Evolutionary conservation across 768 basidiomycete genomes (phyloP).

Genomic region (Naganishia vaughanmartiniae): DNA sequence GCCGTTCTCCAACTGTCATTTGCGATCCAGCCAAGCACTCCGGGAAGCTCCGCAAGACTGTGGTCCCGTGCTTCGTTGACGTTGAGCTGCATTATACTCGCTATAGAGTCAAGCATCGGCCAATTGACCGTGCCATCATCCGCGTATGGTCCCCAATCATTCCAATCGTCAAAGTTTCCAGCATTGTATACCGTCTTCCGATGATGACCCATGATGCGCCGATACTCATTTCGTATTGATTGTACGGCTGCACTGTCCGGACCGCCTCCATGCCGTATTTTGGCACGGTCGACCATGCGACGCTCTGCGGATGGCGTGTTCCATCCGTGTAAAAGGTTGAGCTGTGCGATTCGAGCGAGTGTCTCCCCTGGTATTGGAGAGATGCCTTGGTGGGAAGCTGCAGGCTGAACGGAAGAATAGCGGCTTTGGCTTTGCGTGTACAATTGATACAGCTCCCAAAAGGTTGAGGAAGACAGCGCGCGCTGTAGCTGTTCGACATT

Average conservation of each 20-base stretch:
- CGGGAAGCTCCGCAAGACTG: slow-evolving; percentile 14
- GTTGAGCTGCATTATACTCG: slow-evolving; percentile 37
- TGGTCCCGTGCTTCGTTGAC: slow-evolving; percentile 9
- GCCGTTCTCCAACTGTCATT: slow-evolving; percentile 38
- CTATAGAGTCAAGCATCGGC: slow-evolving; percentile 44
- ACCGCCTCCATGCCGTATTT: slow-evolving; percentile 35
- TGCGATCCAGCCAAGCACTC: slow-evolving; percentile 37
- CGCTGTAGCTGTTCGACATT: slow-evolving; percentile 12
- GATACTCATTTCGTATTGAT: slow-evolving; percentile 34
- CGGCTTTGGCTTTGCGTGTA: slow-evolving; percentile 7
- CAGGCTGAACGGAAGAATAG: not conserved
- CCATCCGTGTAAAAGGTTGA: slow-evolving; percentile 30
- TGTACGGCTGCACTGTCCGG: slow-evolving; percentile 31
- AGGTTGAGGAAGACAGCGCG: slow-evolving; percentile 6
- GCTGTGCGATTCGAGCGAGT: slow-evolving; percentile 28
- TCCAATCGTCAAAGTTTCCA: slow-evolving; percentile 36
- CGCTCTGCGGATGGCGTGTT: slow-evolving; percentile 31
- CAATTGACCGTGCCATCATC: slow-evolving; percentile 46
- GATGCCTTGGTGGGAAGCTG: no score
- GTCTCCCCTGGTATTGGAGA: not conserved
- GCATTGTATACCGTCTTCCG: slow-evolving; percentile 40
- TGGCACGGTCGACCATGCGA: slow-evolving; percentile 34
- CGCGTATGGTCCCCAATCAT: slow-evolving; percentile 46
- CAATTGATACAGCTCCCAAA: slow-evolving; percentile 15
- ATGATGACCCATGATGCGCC: slow-evolving; percentile 36